A percentile compares a stretch with the other conserved stretches of the same genome.
These are phyloP conservation scores for Claviceps pazoutovae DNA, from an alignment of 2,329 filamentous ascomycete species.

Conservation along the genomic window DNA sequence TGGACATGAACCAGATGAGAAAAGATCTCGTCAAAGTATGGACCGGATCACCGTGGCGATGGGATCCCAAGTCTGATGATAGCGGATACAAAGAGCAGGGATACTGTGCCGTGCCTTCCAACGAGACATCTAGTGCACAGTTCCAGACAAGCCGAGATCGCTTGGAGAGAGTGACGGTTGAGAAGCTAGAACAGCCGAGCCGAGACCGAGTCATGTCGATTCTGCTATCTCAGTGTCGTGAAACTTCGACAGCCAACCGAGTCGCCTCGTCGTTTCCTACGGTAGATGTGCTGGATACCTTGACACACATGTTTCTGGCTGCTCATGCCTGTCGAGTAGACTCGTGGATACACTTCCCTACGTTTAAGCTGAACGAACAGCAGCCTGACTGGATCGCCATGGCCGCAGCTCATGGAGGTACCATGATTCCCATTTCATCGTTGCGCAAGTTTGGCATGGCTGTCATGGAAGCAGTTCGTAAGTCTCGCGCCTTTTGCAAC, in stretches of 20 bases:
- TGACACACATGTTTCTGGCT: constrained; percentile 47
- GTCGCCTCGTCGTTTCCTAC: constrained; percentile 50
- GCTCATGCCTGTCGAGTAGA: constrained; percentile 42
- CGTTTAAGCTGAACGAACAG: constrained; percentile 40
- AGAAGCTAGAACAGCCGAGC: constrained; percentile 30
- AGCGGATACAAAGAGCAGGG: constrained; percentile 29
- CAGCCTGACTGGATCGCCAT: constrained; percentile 45
- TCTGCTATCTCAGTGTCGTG: constrained; percentile 44
- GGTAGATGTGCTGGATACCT: constrained; percentile 43
- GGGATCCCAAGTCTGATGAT: constrained; percentile 31
- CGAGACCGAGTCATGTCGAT: constrained; percentile 52
- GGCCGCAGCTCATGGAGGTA: constrained; percentile 47
- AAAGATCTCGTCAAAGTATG: constrained; percentile 33
- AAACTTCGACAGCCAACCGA: constrained; percentile 31
- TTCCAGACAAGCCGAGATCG: constrained; percentile 24
- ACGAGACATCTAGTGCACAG: constrained; percentile 23
- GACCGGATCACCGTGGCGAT: constrained; percentile 38
- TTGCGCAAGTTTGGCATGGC: constrained; percentile 48
- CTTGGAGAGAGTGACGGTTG: constrained; percentile 26
- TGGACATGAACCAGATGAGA: constrained; percentile 32
- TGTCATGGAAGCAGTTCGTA: constrained; percentile 36
- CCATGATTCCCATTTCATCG: constrained; percentile 40
- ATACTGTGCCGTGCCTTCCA: constrained; percentile 29
- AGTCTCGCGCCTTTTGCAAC: constrained; percentile 7
- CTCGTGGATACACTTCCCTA: constrained; percentile 47